Conservation (phyloP, 2,329 filamentous ascomycete species). For the Epichloe scottii region DNA sequence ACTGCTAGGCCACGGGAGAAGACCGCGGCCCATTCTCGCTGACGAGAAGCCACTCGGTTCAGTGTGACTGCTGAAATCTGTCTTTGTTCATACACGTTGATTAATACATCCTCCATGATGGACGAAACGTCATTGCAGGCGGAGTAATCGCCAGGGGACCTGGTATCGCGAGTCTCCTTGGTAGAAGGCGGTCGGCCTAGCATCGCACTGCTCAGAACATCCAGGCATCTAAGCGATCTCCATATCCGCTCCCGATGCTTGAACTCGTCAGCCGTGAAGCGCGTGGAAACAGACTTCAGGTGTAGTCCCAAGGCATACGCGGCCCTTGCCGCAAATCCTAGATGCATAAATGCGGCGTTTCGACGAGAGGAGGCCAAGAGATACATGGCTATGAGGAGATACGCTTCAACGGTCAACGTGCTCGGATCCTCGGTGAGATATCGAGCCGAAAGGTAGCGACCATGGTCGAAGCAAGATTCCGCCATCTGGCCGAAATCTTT, state of each 20-base stretch:
- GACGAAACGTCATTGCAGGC: conserved; percentile 1
- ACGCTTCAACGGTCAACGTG: conserved; percentile 37
- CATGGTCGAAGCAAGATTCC: conserved; percentile 15
- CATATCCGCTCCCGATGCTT: conserved; percentile 14
- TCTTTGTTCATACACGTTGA: conserved; percentile 16
- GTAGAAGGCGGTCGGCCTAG: conserved; percentile 16
- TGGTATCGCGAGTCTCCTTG: conserved; percentile 9
- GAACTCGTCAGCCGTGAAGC: conserved; percentile 12
- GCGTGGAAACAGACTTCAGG: conserved; percentile 10
- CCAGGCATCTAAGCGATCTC: conserved; percentile 14
- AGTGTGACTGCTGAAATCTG: conserved; percentile 11
- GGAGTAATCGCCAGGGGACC: conserved; percentile 13
- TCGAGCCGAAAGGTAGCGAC: conserved; percentile 14
- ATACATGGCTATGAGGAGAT: conserved; percentile 45
- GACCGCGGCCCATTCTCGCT: conserved; percentile 14
- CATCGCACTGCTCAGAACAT: conserved; percentile 15
- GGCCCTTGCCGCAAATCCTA: conserved; percentile 45
- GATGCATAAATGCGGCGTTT: conserved; percentile 51
- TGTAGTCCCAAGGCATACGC: conserved; percentile 46
- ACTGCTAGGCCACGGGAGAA: conserved; percentile 14
- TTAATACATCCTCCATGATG: conserved; percentile 21
- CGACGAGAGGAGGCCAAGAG: conserved; percentile 45
- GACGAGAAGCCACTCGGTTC: conserved; percentile 15
- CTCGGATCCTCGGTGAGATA: conserved; percentile 36
- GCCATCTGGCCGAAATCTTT: conserved; percentile 15